A percentile compares a stretch with the other conserved stretches of the same genome.
These are phyloP conservation scores for Jatropha multifida DNA, from an alignment of 441 rosid species.

Conservation along the genomic window DNA sequence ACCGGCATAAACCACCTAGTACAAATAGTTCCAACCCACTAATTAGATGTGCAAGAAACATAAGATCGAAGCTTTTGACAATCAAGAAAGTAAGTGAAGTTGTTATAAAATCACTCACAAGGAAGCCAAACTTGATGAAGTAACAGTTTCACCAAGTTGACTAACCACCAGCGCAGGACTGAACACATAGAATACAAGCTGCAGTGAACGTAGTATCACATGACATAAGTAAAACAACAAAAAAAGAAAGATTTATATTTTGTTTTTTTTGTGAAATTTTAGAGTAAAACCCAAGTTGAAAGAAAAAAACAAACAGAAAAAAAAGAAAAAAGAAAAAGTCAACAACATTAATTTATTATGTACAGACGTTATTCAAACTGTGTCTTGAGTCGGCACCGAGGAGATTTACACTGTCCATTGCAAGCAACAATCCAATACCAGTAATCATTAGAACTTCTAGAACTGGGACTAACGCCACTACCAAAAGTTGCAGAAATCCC, in stretches of 20 bases:
- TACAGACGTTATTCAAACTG: neutral
- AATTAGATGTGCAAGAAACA: too few species aligned
- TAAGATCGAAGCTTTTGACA: too few species aligned
- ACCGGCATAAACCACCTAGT: conserved; percentile 46
- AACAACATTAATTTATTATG: too few species aligned
- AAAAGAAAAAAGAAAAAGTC: too few species aligned
- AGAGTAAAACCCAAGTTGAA: too few species aligned
- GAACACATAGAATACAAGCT: conserved; percentile 16
- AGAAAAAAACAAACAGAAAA: too few species aligned
- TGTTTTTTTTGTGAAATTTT: too few species aligned
- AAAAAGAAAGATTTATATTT: too few species aligned
- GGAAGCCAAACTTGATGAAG: conserved; percentile 26
- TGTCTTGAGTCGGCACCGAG: neutral
- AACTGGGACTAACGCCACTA: neutral
- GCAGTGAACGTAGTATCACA: neutral
- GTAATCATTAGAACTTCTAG: neutral
- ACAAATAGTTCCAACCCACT: too few species aligned
- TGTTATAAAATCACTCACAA: conserved; percentile 8
- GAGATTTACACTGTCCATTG: neutral
- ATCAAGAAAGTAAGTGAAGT: too few species aligned
- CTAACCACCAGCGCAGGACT: conserved; percentile 31
- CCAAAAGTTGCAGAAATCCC: neutral
- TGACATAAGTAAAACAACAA: too few species aligned
- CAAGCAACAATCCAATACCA: neutral
- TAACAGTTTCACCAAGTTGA: conserved; percentile 30